Evolutionary conservation across 305 asterid genomes (phyloP), one percentile per base, ranked within the genome.

Genomic region (Plantago lanceolata): DNA sequence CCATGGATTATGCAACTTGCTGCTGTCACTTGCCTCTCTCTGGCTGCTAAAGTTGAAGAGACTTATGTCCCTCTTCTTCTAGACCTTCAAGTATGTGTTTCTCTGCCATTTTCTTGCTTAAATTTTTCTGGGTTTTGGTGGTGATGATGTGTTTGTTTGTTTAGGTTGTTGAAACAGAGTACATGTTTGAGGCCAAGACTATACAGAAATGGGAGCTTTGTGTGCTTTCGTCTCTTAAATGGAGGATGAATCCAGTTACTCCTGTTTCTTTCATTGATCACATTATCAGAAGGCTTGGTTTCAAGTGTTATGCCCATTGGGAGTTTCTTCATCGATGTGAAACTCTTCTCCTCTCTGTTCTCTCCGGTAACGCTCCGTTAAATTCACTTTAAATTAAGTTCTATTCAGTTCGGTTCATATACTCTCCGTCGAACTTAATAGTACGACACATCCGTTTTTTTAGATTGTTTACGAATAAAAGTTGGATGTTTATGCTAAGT

Each of bases 241-340:
- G 99, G 99, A 77, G 87, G 82, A 90, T 93, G 99, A 89, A 87
- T 83, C 94, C 95, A 9, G 96, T 89, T 55, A 93, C 99, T 6
- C 94, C 99, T 28, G 67, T 93, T 29, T 89, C 94, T 6, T 89
- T 89, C 68, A 78, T 93, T 45, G 88, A 89, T 80, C 96, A 93
- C 73, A 74, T 87, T 4, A 71, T 82, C 19, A 81, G 92, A 15
- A 80, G 95, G 90, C 79, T 85, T 9, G 89, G 92, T n/a, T 69
- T 85, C 62, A 84, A 81, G 70, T 67, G 57, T 40, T 62, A 71
- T 67, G 49, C 59, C 3, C 89, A 81, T 11, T 83, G 84, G 88
- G 88, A 84, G 6, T 87, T 92, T 67, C 85, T 85, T 55, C 76
- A 73, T 58, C 65, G 68, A 61, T 93, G 87, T 65, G 82, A 85